Conservation (phyloP, 208 protist species). For the Trypanosoma avium region DNA sequence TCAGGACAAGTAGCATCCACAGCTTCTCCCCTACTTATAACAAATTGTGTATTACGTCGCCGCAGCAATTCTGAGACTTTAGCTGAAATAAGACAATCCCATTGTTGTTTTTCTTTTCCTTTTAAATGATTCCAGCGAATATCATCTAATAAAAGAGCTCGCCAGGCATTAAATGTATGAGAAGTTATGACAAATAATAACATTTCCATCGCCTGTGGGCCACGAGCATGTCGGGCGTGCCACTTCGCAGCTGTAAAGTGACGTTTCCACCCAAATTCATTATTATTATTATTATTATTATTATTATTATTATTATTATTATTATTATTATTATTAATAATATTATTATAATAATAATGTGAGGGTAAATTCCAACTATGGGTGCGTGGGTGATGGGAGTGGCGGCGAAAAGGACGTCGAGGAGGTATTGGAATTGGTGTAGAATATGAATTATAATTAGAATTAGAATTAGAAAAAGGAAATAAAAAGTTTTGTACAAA, state of each 20-base stretch:
- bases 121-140: conserved; percentile 13
- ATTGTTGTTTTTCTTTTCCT: not conserved
- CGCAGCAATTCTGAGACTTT: conserved; percentile 7
- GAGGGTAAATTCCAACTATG: too few species aligned
- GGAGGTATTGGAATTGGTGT: too few species aligned
- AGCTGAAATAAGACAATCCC: conserved; percentile 17
- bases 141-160: conserved; percentile 15
- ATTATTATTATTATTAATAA: not conserved
- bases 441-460: too few species aligned
- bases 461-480: too few species aligned
- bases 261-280: not conserved
- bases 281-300: not conserved
- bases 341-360: too few species aligned
- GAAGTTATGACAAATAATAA: conserved; percentile 23
- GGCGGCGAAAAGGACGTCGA: too few species aligned
- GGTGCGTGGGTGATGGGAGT: too few species aligned
- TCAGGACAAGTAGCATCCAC: not conserved
- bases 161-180: conserved; percentile 15
- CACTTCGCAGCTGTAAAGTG: conserved; percentile 9
- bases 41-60: too few species aligned
- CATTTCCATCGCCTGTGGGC: not conserved
- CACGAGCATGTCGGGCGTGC: conserved; percentile 2
- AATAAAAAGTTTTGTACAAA: too few species aligned
- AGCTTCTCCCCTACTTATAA: too few species aligned
- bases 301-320: not conserved